Evolutionary conservation across 1,284 basidiomycete species (phyloP), one percentile per base, ranked within the genome.

Genomic region (Sporisorium reilianum): DNA sequence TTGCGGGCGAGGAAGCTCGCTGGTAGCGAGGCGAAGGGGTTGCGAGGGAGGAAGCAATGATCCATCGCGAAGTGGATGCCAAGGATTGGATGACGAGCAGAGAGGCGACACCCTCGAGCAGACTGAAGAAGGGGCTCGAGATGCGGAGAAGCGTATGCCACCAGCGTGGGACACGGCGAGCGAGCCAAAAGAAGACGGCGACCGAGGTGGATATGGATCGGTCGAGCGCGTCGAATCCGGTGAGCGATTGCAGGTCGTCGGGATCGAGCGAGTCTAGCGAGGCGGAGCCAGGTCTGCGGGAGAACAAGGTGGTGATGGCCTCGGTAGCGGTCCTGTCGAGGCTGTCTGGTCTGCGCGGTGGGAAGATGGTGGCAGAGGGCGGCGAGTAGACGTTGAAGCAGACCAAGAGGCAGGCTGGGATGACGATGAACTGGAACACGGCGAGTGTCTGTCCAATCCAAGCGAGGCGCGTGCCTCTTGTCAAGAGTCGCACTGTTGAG

Each of bases 21-120:
- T n/a, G 92, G 91, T 72, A 89, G 87, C 3, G 94, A 87, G n/a
- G 88, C 87, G 61, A 86, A 87, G 77, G 97, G 87, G 63, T 94
- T 88, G 60, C 87, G 89, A 85, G 90, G 89, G 61, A 97, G 87
- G 65, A 96, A 16, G 78, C 79, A 34, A 78, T 80, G 68, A 84
- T 74, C 73, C 77, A 82, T 34, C 80, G 55, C 0, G 78, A 79
- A 14, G 78, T 73, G n/a, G 68, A 78, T n/a, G 78, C 71, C 11
- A 80, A 53, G 4, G 77, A 75, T 56, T 84, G 83, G 30, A 84
- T 82, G 49, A 84, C 82, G 32, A 84, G 66, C 28, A 84, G 68
- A 3, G 82, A 81, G 7, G 83, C 75, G 11, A 83, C 64, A n/a
- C 82, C 83, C 46, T 84, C 83, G 41, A 84, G 75, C n/a, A 84